phyloP scores from a whole-genome alignment of 257 asterid genomes.

The Ilex aquifolium region DNA sequence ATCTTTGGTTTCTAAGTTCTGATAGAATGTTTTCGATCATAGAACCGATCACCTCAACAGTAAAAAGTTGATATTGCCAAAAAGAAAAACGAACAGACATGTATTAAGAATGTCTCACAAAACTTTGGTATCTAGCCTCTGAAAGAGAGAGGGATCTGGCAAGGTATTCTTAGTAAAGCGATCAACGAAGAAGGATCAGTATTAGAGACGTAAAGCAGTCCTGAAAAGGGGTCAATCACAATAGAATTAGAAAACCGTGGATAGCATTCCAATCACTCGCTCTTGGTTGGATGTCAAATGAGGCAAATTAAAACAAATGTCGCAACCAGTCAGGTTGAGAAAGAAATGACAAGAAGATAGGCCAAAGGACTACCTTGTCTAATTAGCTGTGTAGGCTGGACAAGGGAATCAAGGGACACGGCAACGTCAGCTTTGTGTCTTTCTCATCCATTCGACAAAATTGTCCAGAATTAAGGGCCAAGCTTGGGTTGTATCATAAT shows the following conservation, averaged over 20 bases:
- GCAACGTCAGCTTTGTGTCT: slow-evolving; percentile 9
- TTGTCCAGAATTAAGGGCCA: slow-evolving; percentile 41
- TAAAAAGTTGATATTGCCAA: no score
- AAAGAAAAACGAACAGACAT: no score
- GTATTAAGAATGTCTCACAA: no score
- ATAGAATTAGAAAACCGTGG: background rate
- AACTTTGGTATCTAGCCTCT: no score
- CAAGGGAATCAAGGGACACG: background rate
- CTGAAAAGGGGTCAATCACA: background rate
- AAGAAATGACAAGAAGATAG: background rate
- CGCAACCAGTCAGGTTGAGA: background rate
- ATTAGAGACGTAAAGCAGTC: background rate
- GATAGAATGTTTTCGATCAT: no score
- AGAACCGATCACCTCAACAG: no score
- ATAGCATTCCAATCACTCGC: background rate
- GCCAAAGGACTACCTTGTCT: slow-evolving; percentile 12
- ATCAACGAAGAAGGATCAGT: no score
- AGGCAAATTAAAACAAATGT: background rate
- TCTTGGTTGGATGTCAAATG: background rate
- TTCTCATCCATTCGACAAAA: slow-evolving; percentile 40
- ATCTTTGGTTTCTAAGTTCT: no score
- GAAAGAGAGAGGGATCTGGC: no score
- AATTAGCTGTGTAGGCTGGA: background rate
- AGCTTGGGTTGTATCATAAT: slow-evolving; percentile 30
- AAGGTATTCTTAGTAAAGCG: no score